Evolutionary conservation across 192 early-diverging fungal species (phyloP).

Genomic region (Gamsiella multidivaricata): DNA sequence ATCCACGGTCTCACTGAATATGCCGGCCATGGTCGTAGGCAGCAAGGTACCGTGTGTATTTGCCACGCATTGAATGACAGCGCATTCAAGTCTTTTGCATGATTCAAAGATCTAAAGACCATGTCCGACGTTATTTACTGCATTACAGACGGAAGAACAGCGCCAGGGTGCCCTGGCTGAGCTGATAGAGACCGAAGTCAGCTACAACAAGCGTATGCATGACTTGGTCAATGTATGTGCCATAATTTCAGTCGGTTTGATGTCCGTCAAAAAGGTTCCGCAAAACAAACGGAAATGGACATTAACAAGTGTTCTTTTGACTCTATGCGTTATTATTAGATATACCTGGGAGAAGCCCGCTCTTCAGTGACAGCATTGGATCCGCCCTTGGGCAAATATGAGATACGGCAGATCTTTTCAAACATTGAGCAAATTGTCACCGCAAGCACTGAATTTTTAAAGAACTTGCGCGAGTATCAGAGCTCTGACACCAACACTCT

Average conservation of each 20-base stretch:
- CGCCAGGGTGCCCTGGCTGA: constrained; percentile 11
- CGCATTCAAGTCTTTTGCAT: not conserved
- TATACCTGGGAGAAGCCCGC: constrained; percentile 21
- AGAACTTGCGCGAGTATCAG: constrained; percentile 23
- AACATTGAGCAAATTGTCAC: constrained; percentile 32
- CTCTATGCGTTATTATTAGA: not conserved
- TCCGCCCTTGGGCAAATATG: constrained; percentile 24
- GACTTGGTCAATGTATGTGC: constrained; percentile 26
- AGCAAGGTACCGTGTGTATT: constrained; percentile 8
- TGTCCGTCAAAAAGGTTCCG: not conserved
- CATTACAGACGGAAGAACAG: constrained; percentile 15
- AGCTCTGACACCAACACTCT: not conserved
- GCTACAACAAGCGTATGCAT: constrained; percentile 26
- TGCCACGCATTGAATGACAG: too few species aligned
- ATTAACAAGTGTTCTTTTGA: too few species aligned
- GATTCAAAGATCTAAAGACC: too few species aligned
- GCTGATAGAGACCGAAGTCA: constrained; percentile 25
- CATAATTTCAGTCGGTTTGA: not conserved
- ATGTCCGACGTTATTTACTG: too few species aligned
- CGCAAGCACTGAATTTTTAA: constrained; percentile 25
- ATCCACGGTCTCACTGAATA: not conserved
- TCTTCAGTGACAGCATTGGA: not conserved
- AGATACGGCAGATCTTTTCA: constrained; percentile 35
- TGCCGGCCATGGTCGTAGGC: constrained; percentile 17
- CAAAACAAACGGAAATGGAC: too few species aligned